Conservation (phyloP, 108 stramenopile genomes). For the Conticribra weissflogii region DNA sequence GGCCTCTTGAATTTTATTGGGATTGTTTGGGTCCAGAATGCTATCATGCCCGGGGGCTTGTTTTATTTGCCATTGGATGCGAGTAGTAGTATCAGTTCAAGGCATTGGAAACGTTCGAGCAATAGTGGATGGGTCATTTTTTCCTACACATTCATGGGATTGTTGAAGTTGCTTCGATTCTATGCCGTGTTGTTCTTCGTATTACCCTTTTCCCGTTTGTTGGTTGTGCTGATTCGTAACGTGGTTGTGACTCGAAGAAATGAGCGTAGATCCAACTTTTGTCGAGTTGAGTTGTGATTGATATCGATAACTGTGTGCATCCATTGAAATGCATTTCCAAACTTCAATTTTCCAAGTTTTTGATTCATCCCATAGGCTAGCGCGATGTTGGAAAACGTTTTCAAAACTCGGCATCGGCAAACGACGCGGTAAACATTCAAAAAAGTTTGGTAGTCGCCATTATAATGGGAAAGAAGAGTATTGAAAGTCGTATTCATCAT, state of each 20-base stretch:
- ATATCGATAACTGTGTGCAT: no score
- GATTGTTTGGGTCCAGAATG: conserved; percentile 68
- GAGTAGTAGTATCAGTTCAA: conserved; percentile 5
- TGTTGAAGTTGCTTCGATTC: conserved; percentile 59
- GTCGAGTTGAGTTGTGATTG: no score
- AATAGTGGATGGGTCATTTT: conserved; percentile 13
- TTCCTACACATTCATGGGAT: conserved; percentile 25
- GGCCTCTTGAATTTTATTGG: conserved; percentile 77
- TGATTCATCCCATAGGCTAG: no score
- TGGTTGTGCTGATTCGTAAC: conserved; percentile 42
- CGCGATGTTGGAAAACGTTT: no score
- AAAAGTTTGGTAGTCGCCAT: no score
- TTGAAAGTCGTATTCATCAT: no score
- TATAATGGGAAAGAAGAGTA: no score
- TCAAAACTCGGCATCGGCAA: no score
- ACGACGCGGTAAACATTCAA: no score
- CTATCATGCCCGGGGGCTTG: conserved; percentile 61
- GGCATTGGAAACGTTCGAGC: conserved; percentile 8
- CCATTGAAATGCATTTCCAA: no score
- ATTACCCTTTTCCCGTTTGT: conserved; percentile 56
- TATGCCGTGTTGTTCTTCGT: conserved; percentile 72
- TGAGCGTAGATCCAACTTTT: conserved; percentile 26
- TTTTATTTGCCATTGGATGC: conserved; percentile 37
- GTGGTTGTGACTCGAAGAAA: conserved; percentile 28
- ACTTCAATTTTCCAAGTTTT: no score